Evolutionary conservation across 441 rosid species (phyloP).

Genomic region (Biscutella laevigata): DNA sequence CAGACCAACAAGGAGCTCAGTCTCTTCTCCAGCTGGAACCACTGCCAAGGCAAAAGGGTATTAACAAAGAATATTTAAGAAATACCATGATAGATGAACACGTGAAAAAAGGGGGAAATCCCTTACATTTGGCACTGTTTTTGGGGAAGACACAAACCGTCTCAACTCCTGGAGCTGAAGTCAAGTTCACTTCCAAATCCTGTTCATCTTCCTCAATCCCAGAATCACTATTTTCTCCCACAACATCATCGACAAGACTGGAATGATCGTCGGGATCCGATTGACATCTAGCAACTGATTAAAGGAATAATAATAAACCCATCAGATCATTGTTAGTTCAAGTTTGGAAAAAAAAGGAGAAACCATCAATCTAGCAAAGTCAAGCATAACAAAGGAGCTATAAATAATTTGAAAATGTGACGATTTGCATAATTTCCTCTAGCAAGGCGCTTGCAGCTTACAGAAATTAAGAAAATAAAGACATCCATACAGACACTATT

Average conservation of each 20-base stretch:
- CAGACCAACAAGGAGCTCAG: constrained; percentile 76
- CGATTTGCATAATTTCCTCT: background rate
- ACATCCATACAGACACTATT: background rate
- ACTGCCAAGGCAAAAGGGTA: constrained; percentile 34
- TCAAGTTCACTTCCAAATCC: constrained; percentile 48
- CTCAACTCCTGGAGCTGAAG: constrained; percentile 68
- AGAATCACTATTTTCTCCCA: constrained; percentile 45
- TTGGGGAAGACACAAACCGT: constrained; percentile 76
- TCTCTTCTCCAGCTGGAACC: constrained; percentile 82
- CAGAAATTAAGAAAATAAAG: background rate
- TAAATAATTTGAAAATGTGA: background rate
- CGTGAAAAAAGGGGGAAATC: background rate
- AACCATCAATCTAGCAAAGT: background rate
- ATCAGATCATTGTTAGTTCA: background rate
- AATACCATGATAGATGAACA: background rate
- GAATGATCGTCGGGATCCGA: constrained; percentile 45
- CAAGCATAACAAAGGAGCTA: background rate
- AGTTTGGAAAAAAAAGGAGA: too few relatives aligned
- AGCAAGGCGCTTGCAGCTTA: background rate
- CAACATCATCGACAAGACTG: constrained; percentile 33
- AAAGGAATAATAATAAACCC: background rate
- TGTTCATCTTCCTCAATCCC: constrained; percentile 74
- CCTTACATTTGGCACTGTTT: constrained; percentile 62
- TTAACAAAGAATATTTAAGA: background rate
- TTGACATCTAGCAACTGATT: constrained; percentile 66